phyloP scores from a whole-genome alignment of 163 green algal genomes.

The Scenedesmus sp. region DNA sequence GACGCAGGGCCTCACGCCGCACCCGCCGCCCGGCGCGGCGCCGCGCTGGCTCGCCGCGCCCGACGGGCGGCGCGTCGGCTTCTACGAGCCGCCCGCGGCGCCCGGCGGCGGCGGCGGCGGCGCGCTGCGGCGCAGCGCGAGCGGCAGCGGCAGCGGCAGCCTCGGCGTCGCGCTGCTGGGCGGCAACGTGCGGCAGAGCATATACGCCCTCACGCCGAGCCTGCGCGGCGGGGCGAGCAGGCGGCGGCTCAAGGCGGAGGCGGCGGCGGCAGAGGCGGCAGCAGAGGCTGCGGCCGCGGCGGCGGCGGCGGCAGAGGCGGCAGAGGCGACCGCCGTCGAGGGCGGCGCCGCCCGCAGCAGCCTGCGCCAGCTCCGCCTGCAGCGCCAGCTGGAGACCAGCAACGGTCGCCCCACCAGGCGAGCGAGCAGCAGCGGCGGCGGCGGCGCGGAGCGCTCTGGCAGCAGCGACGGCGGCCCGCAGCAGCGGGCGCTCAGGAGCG shows the following conservation, averaged over 20 bases:
- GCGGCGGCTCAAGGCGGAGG: constrained; percentile 1
- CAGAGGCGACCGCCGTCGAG: too few species aligned
- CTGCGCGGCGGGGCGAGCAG: neutral
- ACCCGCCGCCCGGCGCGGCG: constrained; percentile 38
- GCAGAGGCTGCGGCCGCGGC: neutral
- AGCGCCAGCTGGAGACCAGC: neutral
- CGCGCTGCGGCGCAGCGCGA: neutral
- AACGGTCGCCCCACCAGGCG: neutral
- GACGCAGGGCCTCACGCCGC: constrained; percentile 61
- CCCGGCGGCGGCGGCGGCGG: neutral
- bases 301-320: neutral
- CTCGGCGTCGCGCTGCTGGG: neutral
- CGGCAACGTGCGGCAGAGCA: neutral
- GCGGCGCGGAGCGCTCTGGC: too few species aligned
- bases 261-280: neutral
- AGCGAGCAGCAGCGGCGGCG: neutral
- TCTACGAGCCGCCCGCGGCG: constrained; percentile 38
- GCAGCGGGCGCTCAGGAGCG: too few species aligned
- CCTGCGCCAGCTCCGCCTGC: too few species aligned
- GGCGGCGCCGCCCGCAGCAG: constrained; percentile 1
- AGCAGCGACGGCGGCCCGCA: too few species aligned
- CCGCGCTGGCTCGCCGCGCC: constrained; percentile 17
- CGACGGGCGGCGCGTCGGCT: constrained; percentile 39
- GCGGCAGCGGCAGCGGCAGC: constrained; percentile 12
- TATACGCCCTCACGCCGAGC: neutral